Evolutionary conservation across 495 filamentous ascomycete species (phyloP).

Genomic region (Neurospora sp.): DNA sequence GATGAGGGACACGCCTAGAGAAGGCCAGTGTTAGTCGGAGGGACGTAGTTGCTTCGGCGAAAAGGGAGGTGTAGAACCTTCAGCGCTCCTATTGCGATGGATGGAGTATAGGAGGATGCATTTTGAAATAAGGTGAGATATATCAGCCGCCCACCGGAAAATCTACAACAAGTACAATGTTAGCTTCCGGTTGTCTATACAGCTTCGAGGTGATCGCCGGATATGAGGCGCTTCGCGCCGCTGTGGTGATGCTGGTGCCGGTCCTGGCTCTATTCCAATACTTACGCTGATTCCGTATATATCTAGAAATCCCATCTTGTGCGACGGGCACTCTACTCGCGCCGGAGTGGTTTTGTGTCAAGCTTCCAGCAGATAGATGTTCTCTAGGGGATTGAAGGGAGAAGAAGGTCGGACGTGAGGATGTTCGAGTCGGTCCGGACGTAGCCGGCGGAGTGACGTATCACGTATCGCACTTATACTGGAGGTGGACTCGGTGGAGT

Average conservation of each 20-base stretch:
- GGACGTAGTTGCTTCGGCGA: background rate
- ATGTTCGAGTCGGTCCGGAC: background rate
- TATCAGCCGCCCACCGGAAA: constrained; percentile 73
- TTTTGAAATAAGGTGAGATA: constrained; percentile 77
- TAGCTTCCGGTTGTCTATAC: background rate
- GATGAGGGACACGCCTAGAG: constrained; percentile 77
- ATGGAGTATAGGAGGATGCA: constrained; percentile 86
- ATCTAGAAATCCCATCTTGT: background rate
- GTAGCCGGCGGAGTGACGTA: background rate
- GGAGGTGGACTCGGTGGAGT: background rate
- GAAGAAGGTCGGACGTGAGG: background rate
- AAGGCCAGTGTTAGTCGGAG: constrained; percentile 11
- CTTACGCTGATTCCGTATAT: background rate
- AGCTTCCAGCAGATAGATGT: background rate
- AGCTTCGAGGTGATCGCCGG: background rate
- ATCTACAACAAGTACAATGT: constrained; percentile 32
- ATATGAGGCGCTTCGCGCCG: background rate
- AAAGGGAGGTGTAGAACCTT: constrained; percentile 45
- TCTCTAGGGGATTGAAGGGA: background rate
- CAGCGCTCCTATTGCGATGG: constrained; percentile 75
- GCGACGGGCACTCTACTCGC: background rate
- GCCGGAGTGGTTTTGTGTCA: background rate
- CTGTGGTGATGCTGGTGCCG: background rate
- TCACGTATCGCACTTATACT: background rate
- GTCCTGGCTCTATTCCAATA: background rate